A percentile compares a stretch with the other conserved stretches of the same genome.
Conservation (phyloP, 768 basidiomycete genomes). For the Naganishia vishniacii region DNA sequence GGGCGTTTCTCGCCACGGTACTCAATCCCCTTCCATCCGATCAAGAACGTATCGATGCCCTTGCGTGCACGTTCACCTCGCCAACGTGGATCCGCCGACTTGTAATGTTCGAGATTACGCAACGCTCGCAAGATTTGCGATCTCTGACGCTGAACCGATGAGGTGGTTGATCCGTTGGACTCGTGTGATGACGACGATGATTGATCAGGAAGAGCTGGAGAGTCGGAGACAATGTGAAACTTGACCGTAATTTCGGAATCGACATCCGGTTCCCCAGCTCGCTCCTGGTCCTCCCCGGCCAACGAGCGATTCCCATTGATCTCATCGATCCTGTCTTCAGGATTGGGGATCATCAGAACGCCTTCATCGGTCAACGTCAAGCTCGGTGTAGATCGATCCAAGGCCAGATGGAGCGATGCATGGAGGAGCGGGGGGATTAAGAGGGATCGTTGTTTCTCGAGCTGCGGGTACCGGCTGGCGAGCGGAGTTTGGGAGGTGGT, state of each 20-base stretch:
- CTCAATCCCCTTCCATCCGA: conserved; percentile 45
- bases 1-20: conserved; percentile 36
- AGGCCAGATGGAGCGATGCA: conserved; percentile 39
- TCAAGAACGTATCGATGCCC: conserved; percentile 38
- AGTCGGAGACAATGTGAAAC: conserved; percentile 22
- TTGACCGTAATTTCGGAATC: conserved; percentile 28
- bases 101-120: conserved; percentile 18
- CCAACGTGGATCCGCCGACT: conserved; percentile 20
- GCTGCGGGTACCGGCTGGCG: conserved; percentile 37
- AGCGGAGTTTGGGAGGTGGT: conserved; percentile 43
- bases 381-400: conserved; percentile 35
- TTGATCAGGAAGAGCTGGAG: too few relatives aligned
- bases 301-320: conserved; percentile 10
- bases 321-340: conserved; percentile 23
- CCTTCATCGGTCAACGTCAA: conserved; percentile 18
- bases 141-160: conserved; percentile 10
- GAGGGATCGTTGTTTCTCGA: conserved; percentile 32
- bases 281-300: conserved; percentile 3
- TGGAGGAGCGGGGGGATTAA: conserved; percentile 43
- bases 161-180: neutral
- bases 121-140: conserved; percentile 20
- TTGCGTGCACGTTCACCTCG: conserved; percentile 2
- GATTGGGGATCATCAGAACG: conserved; percentile 25
- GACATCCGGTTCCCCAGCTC: neutral
- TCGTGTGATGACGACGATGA: neutral